These are phyloP conservation scores for Paramecium tetraurelia DNA, from an alignment of 73 alveolate genomes.

Conservation along the genomic window DNA sequence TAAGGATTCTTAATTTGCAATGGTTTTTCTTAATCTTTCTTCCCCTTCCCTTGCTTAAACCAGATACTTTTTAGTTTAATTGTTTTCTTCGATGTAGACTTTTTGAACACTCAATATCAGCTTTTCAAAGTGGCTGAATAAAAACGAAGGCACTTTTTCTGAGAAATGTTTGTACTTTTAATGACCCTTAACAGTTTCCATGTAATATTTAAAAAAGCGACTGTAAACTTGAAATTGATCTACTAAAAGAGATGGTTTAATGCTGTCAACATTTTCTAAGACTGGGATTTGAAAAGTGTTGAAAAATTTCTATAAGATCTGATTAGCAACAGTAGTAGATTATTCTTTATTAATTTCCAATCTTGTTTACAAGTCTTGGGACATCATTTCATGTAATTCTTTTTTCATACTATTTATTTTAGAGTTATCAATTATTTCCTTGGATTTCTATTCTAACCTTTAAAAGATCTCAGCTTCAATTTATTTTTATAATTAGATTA, in stretches of 20 bases:
- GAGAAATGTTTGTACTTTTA: constrained; percentile 1
- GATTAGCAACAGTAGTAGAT: constrained; percentile 5
- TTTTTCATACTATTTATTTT: constrained; percentile 9
- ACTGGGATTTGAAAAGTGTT: constrained; percentile 16
- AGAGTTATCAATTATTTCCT: constrained; percentile 9
- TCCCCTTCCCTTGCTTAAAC: constrained; percentile 50
- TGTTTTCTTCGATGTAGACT: constrained; percentile 8
- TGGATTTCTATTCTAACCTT: constrained; percentile 20
- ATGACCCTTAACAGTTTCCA: constrained; percentile 8
- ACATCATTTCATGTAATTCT: constrained; percentile 54
- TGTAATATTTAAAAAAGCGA: background rate
- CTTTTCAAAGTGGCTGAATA: constrained; percentile 3
- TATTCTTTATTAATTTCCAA: constrained; percentile 47
- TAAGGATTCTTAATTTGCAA: background rate
- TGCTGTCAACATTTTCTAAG: constrained; percentile 18
- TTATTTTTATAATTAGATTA: background rate
- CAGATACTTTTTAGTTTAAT: constrained; percentile 25
- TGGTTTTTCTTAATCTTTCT: constrained; percentile 39
- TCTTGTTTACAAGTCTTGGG: constrained; percentile 36
- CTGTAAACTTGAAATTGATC: constrained; percentile 2
- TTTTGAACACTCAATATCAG: background rate
- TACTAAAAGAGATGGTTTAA: background rate
- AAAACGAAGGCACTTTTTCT: constrained; percentile 40
- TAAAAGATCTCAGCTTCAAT: constrained; percentile 11
- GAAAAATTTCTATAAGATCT: background rate